phyloP scores from a whole-genome alignment of 768 basidiomycete species.

The Boletus rufocinnamomeus region DNA sequence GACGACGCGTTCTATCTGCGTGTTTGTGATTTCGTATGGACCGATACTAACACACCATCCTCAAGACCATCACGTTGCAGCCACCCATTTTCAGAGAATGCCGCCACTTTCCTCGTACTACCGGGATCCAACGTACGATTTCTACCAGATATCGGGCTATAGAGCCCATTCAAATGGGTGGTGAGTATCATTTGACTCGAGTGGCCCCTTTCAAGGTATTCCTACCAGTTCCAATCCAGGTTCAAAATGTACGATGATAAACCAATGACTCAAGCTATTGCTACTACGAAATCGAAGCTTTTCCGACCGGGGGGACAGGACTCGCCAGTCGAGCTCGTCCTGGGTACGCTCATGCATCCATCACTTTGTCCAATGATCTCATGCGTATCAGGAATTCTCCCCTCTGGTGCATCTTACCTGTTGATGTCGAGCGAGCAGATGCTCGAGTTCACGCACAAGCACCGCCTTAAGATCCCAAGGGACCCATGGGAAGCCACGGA shows the following conservation, averaged over 20 bases:
- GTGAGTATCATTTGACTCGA: conserved; percentile 1
- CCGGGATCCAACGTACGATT: conserved; percentile 17
- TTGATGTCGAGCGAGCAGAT: conserved; percentile 41
- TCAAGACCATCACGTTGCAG: neutral
- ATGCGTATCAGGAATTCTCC: conserved; percentile 42
- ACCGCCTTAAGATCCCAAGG: conserved; percentile 20
- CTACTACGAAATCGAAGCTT: conserved; percentile 28
- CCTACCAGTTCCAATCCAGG: conserved; percentile 14
- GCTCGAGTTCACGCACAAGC: conserved; percentile 21
- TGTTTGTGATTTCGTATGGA: neutral
- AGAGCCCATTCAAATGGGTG: conserved; percentile 34
- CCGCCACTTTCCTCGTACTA: neutral
- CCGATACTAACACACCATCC: neutral
- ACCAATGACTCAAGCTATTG: conserved; percentile 33
- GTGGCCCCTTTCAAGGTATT: neutral
- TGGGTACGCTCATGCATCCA: conserved; percentile 36
- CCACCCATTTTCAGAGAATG: neutral
- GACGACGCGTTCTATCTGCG: neutral
- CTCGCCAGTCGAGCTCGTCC: conserved; percentile 42
- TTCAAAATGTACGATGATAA: conserved; percentile 40
- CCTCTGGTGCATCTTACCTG: conserved; percentile 46
- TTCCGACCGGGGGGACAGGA: conserved; percentile 32
- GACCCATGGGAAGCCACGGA: conserved; percentile 19
- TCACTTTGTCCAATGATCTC: neutral
- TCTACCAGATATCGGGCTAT: conserved; percentile 33